Evolutionary conservation across 2,329 filamentous ascomycete genomes (phyloP), one percentile per base, ranked within the genome.

Genomic region (Alternaria conjuncta): DNA sequence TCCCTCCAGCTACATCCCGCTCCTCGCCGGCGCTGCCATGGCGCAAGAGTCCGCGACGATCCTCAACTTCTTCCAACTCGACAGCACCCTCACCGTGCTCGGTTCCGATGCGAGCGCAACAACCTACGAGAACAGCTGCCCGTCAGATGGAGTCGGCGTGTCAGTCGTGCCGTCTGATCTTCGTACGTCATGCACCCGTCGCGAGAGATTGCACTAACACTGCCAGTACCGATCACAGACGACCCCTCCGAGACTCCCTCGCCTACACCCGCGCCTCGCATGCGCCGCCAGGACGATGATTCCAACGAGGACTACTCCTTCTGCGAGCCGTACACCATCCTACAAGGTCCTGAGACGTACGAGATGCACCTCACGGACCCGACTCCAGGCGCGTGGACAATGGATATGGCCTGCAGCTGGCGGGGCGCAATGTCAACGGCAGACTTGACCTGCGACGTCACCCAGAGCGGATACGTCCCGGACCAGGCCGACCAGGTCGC

Each of bases 241-340:
- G 57, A 54, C 18, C 36, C 57, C 13, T 18, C 23, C 13, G 21
- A 50, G 43, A 60, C 60, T 18, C 66, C 72, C 28, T 45, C 61
- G 2, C 61, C 70, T 7, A 75, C 64, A 8, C 61, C 70, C 18
- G 71, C 53, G 9, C 65, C 70, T 53, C 70, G 63, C 32, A 51
- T 71, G 30, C 71, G 70, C 28, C 70, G 68, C 36, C 68, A 70
- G 51, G 57, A 65, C 11, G 32, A 51, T 25, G 23, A 46, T 12
- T 28, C 50, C 10, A 41, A 36, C 10, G 54, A 60, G 11, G 55
- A 65, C 41, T 57, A 63, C 18, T 36, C 47, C 18, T 25, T 69
- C 30, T 74, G 72, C 57, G 69, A 69, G 41, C 68, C 69, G 1
- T 69, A 68, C 23, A 75, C 70, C 11, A 55, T 76, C n/a, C 68